phyloP scores from a whole-genome alignment of 2,329 filamentous ascomycete genomes.

The Pseudogymnoascus verrucosus region DNA sequence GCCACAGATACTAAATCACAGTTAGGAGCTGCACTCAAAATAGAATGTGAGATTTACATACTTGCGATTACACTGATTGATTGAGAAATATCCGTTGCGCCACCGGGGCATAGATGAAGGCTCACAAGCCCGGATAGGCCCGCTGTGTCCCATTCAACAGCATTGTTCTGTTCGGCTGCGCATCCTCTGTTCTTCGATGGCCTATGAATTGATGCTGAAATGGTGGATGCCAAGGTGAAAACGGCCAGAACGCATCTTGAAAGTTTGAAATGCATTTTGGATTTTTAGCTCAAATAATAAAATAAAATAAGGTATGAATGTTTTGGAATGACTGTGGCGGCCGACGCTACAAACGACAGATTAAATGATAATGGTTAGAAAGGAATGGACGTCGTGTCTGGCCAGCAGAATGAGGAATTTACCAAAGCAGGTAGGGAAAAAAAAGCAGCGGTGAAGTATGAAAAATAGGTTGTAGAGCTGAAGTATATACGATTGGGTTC shows the following conservation, averaged over 20 bases:
- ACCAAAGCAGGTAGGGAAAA: neutral
- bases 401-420: neutral
- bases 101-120: neutral
- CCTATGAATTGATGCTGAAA: neutral
- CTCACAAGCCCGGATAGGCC: neutral
- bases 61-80: neutral
- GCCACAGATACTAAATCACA: neutral
- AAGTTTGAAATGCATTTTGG: neutral
- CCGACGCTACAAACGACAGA: neutral
- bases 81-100: neutral
- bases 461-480: neutral
- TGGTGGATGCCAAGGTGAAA: neutral
- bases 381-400: slow-evolving; percentile 5
- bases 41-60: neutral
- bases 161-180: neutral
- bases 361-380: neutral
- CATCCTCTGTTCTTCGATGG: slow-evolving; percentile 1
- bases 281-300: neutral
- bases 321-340: neutral
- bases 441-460: neutral
- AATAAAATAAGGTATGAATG: neutral
- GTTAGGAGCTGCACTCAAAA: neutral
- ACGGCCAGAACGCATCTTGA: neutral
- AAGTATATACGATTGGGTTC: slow-evolving; percentile 1
- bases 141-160: neutral